Base-by-base conservation (phyloP, 192 early-diverging fungal genomes). In the Blastocladiella britannica region DNA sequence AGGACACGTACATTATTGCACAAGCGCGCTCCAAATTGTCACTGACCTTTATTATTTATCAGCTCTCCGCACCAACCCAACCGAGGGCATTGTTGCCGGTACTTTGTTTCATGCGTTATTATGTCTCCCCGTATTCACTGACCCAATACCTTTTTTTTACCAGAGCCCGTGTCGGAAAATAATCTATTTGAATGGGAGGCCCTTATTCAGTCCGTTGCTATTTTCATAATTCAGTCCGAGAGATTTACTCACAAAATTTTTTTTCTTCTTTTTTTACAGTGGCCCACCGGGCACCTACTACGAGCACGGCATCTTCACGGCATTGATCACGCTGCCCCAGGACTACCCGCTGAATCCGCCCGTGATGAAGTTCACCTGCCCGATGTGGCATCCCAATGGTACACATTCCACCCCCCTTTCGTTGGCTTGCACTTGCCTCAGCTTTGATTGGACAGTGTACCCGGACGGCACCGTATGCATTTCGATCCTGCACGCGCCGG, bases 311-410 rank as follows among this genome's bases (percentile, higher is more conserved):
- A 76, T 96, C 26, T 96, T 98, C 59, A 78, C 88, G 24, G 91
- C 94, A 1, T 82, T 73, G 6, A 62, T 98, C 25, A 82, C 65
- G 23, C 93, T 95, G 58, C 94, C 91, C 1, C 81, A 73, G 54
- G 94, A 98, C 69, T 98, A 98, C 63, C 94, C 94, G 26, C 78
- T 98, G 26, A 84, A 80, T 29, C 94, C 94, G 22, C 94, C 94
- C 9, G 77, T 70, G 20, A 98, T 98, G 94, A 85, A 86, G 68
- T 98, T 97, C 65, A 93, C 89, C 1, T 86, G 87, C 60, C 84
- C 84, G 9, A 83, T 97, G 71, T 97, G 86, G 69, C 92, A 96
- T 60, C 92, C 92, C 7, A 93, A 93, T 67, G 70, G 80, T 82
- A 72, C 47, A 18, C 29, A 18, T 29, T 54, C 52, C 29, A 56